phyloP scores from a whole-genome alignment of 257 asterid genomes.

The Lycium barbarum region DNA sequence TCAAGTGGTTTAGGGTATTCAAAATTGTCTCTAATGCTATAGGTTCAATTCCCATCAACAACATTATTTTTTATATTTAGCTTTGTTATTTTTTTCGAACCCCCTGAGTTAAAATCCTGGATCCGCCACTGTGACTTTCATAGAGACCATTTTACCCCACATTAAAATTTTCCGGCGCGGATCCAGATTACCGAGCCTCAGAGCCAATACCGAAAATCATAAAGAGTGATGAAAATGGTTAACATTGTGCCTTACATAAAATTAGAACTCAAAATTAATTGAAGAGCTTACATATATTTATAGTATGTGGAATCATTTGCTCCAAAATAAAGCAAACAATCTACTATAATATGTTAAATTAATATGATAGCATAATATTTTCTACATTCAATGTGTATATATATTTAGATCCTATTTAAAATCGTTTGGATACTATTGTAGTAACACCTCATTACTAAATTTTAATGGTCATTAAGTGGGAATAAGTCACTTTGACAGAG shows the following conservation, averaged over 20 bases:
- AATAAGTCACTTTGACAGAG: no score
- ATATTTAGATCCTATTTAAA: background rate
- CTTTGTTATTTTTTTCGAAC: no score
- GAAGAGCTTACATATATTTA: background rate
- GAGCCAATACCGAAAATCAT: background rate
- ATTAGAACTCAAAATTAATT: background rate
- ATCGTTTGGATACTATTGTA: background rate
- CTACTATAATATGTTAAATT: background rate
- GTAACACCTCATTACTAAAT: no score
- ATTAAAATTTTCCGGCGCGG: accelerated
- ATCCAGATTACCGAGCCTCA: background rate
- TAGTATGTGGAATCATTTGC: background rate
- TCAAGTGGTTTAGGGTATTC: no score
- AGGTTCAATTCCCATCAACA: no score
- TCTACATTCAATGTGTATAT: background rate
- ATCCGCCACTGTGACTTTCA: no score
- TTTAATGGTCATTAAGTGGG: no score
- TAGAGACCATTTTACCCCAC: background rate
- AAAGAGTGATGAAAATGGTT: background rate
- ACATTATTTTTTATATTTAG: no score
- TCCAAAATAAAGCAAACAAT: background rate
- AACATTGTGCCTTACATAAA: background rate
- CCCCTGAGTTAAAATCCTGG: no score
- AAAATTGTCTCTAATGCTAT: no score
- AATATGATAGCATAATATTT: background rate